These are phyloP conservation scores for Neopestalotiopsis clavispora DNA, from an alignment of 2,329 filamentous ascomycete genomes.

Conservation along the genomic window DNA sequence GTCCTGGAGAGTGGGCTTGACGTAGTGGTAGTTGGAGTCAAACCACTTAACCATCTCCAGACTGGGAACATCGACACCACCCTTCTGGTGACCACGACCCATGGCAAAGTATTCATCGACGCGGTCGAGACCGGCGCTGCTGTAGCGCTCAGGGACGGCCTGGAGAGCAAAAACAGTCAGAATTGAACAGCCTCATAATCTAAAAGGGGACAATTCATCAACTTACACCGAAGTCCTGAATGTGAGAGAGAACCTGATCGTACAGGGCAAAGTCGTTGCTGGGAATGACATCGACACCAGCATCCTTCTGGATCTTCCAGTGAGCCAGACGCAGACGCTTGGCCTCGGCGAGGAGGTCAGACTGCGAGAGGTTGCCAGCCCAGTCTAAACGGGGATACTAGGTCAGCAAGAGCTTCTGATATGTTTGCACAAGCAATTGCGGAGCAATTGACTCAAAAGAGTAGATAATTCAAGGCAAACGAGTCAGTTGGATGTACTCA, in stretches of 20 bases:
- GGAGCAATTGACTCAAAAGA: background rate
- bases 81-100: slow-evolving; percentile 98
- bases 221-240: slow-evolving; percentile 94
- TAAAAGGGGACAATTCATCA: background rate
- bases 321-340: slow-evolving; percentile 96
- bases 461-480: background rate
- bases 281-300: slow-evolving; percentile 95
- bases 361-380: slow-evolving; percentile 91
- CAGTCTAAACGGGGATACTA: slow-evolving; percentile 58
- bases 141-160: slow-evolving; percentile 93
- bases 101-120: slow-evolving; percentile 99
- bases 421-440: background rate
- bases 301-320: slow-evolving; percentile 99
- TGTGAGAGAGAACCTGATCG: slow-evolving; percentile 96
- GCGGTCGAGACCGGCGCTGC: slow-evolving; percentile 82
- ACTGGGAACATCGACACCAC: slow-evolving; percentile 87
- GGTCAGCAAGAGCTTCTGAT: slow-evolving; percentile 21
- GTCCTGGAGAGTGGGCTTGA: slow-evolving; percentile 98
- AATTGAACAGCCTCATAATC: background rate
- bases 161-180: slow-evolving; percentile 42
- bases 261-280: slow-evolving; percentile 99
- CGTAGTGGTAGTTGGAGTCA: slow-evolving; percentile 99
- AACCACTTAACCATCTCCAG: slow-evolving; percentile 99
- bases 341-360: slow-evolving; percentile 89
- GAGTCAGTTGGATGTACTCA: slow-evolving; percentile 40